Base-by-base conservation (phyloP, 2,329 filamentous ascomycete genomes). In the Ramularia endophylla region DNA sequence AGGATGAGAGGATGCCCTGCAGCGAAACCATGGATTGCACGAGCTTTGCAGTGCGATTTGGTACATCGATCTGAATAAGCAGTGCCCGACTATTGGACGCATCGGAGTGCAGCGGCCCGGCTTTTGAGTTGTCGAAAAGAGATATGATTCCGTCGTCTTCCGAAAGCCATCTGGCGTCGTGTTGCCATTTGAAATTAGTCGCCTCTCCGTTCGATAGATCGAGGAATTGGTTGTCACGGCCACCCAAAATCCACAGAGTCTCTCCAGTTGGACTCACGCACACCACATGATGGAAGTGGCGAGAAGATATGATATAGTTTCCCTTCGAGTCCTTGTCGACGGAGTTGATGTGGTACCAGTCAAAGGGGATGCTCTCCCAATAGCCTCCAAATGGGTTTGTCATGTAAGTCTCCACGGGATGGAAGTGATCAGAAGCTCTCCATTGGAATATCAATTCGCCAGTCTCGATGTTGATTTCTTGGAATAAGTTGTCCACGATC, bases 291-390 rank as follows among this genome's bases (percentile, higher is more conserved):
- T 67, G 66, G 5, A 65, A 62, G 46, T 71, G 64, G 3, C 69
- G 65, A 1, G 63, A 66, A 0, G 68, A 72, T 38, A 73, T 65
- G 18, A 74, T 58, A 43, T 72, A 74, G 55, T 73, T 67, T 5
- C 68, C 71, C 4, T 60, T 51, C 1, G 52, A 51, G 41, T 73
- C 67, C 48, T 73, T 74, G 47, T 71, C 68, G 38, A 74, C 59
- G 33, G 72, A 72, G 61, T 78, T 77, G 58, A 79, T 70, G 57
- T 78, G 74, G 53, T 66, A 70, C 48, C 57, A 68, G 51, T 69
- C 66, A 48, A 61, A 68, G 1, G 65, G 60, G 12, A 48, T 54
- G 38, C 56, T 51, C 18, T 57, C 48, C 27, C 46, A 49, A 38
- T 57, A 57, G 2, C 64, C 65, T 18, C 68, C 71, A 16, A 66